Percentiles rank a stretch among this genome's conserved stretches.
These are phyloP conservation scores for Termitomyces sp. DNA, from an alignment of 768 basidiomycete genomes.

Conservation along the genomic window DNA sequence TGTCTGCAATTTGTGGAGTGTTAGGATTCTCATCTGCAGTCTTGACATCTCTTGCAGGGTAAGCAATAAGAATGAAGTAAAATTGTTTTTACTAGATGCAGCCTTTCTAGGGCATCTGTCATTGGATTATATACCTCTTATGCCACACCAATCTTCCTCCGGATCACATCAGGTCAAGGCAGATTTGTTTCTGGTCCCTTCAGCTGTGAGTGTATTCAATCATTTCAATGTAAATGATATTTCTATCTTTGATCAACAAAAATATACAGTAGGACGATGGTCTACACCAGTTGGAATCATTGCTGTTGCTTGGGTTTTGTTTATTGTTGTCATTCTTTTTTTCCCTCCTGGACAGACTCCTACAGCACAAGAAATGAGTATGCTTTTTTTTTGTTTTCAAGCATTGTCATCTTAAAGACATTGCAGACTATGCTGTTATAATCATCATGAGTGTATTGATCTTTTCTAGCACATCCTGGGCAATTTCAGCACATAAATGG, in stretches of 20 bases:
- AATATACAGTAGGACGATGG: neutral
- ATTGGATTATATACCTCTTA: conserved; percentile 70
- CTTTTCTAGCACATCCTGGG: neutral
- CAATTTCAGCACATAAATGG: neutral
- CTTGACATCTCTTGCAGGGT: conserved; percentile 37
- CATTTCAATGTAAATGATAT: neutral
- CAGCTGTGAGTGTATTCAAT: neutral
- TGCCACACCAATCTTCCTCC: conserved; percentile 60
- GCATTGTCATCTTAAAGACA: neutral
- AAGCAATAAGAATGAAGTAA: neutral
- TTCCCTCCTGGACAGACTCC: neutral
- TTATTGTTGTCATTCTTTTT: neutral
- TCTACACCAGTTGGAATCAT: neutral
- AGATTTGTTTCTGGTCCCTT: conserved; percentile 44
- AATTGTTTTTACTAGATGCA: conserved; percentile 14
- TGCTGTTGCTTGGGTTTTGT: neutral
- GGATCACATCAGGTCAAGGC: conserved; percentile 61
- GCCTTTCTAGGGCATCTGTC: conserved; percentile 49
- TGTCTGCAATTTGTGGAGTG: conserved; percentile 51
- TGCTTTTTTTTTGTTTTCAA: neutral
- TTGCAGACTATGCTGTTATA: neutral
- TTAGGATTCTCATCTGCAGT: conserved; percentile 63
- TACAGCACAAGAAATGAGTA: conserved; percentile 1
- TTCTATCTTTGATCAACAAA: neutral
- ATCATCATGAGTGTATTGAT: neutral